These are phyloP conservation scores for Cyclotella choctawhatcheeana DNA, from an alignment of 108 stramenopile genomes.

Conservation along the genomic window DNA sequence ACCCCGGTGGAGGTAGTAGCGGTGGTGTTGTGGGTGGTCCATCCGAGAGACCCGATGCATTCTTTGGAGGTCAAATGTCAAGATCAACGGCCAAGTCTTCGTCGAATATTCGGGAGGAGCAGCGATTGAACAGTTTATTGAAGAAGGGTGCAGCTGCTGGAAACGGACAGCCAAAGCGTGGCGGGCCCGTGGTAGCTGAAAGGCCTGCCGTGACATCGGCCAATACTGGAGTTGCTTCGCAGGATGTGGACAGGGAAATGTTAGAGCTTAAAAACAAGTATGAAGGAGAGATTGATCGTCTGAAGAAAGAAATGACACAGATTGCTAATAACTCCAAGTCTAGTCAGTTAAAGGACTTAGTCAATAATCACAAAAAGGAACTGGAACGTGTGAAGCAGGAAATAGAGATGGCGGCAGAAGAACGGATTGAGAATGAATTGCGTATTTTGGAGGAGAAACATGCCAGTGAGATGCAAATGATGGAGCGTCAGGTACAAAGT, in stretches of 20 bases:
- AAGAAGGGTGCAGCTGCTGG: conserved; percentile 17
- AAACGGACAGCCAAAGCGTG: not conserved
- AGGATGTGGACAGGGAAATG: conserved; percentile 9
- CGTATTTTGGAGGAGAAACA: conserved; percentile 1
- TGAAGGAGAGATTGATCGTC: conserved; percentile 27
- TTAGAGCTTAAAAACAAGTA: conserved; percentile 16
- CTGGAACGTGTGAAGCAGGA: conserved; percentile 16
- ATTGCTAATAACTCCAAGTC: conserved; percentile 18
- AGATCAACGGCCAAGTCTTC: conserved; percentile 22
- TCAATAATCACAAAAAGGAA: conserved; percentile 21
- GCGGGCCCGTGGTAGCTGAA: conserved; percentile 1
- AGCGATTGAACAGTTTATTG: conserved; percentile 30
- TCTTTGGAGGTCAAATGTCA: conserved; percentile 6
- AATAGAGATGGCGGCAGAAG: conserved; percentile 13
- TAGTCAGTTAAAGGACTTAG: conserved; percentile 21
- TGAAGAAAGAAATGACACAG: conserved; percentile 23
- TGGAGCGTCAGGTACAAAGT: conserved; percentile 17
- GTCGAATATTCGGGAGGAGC: conserved; percentile 47
- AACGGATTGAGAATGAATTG: conserved; percentile 17
- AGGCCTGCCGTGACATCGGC: too few relatives aligned
- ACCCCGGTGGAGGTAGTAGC: not conserved
- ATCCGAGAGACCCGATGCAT: conserved; percentile 8
- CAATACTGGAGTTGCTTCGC: not conserved
- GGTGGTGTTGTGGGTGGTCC: not conserved
- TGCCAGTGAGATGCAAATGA: conserved; percentile 13